Evolutionary conservation across 2,329 filamentous ascomycete species (phyloP), one percentile per base, ranked within the genome.

Genomic region (Colletotrichum siamense): DNA sequence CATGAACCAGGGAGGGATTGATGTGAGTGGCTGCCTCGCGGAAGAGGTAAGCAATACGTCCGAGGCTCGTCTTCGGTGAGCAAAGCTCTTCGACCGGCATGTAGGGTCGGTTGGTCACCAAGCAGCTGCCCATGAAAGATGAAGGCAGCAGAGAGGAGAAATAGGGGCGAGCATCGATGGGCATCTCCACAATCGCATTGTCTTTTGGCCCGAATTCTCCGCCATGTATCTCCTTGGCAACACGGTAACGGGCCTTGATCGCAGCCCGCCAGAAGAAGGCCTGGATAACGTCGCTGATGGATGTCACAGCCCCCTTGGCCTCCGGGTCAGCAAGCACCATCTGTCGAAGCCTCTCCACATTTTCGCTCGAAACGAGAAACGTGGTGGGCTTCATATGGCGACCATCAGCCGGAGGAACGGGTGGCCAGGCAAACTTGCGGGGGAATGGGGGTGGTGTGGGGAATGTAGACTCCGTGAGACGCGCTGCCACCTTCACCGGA

Each of bases 161-260:
- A 24, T 22, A 52, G 44, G 44, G 44, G 12, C 44, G 44, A 52
- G 44, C 44, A 52, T 52, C 44, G n/a, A 52, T 52, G 44, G 44
- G 44, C 44, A 52, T 52, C 12, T 52, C 44, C 44, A 52, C 44
- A 52, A 52, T 52, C 44, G 44, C 44, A 3, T 52, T 52, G 44
- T 52, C n/a, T 52, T 13, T 6, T 2, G 10, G 18, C 10, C 44
- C 44, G 1, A 52, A 52, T 0, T 0, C 44, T 52, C 13, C 44
- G 10, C 44, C 12, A 0, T 52, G 44, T 0, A 22, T 52, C 10
- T 52, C 44, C 44, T 52, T 52, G 44, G 44, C 44, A 52, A 52
- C 44, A 0, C 44, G 44, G 44, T 52, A 52, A 1, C 44, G 44
- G 1, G 44, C 44, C 8, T 1, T 52, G 0, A 52, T 52, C 0